Percentiles rank a stretch among this genome's conserved stretches.
phyloP scores from a whole-genome alignment of 768 basidiomycete species.

The Stropharia rugosoannulata region DNA sequence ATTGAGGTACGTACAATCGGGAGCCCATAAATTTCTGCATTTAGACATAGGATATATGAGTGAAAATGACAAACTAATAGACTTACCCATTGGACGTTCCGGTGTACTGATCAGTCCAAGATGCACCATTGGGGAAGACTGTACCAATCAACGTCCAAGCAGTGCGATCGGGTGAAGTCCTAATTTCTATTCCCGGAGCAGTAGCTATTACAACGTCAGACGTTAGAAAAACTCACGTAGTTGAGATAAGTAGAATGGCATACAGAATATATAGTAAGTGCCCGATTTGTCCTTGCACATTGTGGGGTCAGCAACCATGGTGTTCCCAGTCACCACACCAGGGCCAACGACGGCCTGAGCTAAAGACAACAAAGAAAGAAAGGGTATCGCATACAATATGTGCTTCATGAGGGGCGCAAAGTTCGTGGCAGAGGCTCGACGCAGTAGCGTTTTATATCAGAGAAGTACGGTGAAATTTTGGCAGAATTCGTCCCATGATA shows the following conservation, averaged over 20 bases:
- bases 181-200: conserved; percentile 46
- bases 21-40: conserved; percentile 36
- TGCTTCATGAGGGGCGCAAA: no score
- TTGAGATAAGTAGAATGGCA: conserved; percentile 12
- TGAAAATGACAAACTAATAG: neutral
- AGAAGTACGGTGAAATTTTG: no score
- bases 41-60: neutral
- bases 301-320: conserved; percentile 45
- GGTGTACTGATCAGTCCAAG: conserved; percentile 50
- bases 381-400: conserved; percentile 25
- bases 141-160: conserved; percentile 44
- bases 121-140: conserved; percentile 50
- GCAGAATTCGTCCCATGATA: no score
- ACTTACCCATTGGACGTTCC: conserved; percentile 43
- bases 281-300: conserved; percentile 49
- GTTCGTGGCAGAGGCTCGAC: no score
- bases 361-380: conserved; percentile 18
- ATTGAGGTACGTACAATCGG: conserved; percentile 34
- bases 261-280: conserved; percentile 49
- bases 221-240: neutral
- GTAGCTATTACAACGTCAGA: conserved; percentile 29
- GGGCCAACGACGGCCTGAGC: conserved; percentile 28
- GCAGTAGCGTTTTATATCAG: no score
- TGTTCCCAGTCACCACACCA: conserved; percentile 37
- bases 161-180: conserved; percentile 46